Conservation (phyloP, 106 monocot genomes). For the Amphibolis antarctica region DNA sequence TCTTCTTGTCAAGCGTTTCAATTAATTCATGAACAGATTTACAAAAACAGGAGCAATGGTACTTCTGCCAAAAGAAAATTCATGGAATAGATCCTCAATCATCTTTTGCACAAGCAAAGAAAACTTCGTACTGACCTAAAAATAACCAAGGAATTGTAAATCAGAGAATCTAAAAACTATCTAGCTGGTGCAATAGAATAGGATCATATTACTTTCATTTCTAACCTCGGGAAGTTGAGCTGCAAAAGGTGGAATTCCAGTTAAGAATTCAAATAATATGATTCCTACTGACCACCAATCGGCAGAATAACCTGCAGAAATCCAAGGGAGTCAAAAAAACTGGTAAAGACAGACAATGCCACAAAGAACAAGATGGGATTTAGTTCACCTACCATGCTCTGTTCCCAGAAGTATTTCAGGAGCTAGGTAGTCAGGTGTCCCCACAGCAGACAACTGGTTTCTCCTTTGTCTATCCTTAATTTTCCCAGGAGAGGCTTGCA, state of each 20-base stretch:
- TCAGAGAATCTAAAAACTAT: not conserved
- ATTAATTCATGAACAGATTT: too few relatives aligned
- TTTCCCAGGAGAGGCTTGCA: constrained; percentile 6
- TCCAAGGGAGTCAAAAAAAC: not conserved
- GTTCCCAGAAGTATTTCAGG: constrained; percentile 63
- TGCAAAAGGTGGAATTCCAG: constrained; percentile 59
- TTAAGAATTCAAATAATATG: constrained; percentile 54
- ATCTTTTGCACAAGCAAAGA: too few relatives aligned
- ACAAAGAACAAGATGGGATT: not conserved
- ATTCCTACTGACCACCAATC: constrained; percentile 80
- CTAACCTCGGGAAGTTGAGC: constrained; percentile 48
- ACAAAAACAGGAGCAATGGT: too few relatives aligned
- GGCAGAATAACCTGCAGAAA: constrained; percentile 46
- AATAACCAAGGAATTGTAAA: not conserved
- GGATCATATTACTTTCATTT: not conserved
- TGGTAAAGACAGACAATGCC: not conserved
- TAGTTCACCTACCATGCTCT: constrained; percentile 29
- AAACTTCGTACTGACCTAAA: too few relatives aligned
- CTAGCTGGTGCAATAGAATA: not conserved
- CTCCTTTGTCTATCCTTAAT: constrained; percentile 6
- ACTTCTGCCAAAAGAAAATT: too few relatives aligned
- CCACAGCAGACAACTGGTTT: constrained; percentile 31
- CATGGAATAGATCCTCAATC: too few relatives aligned
- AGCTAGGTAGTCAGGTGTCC: constrained; percentile 55
- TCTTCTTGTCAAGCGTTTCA: too few relatives aligned